Evolutionary conservation across 208 protist species (phyloP), one percentile per base, ranked within the genome.

Genomic region (Angomonas ambiguus): DNA sequence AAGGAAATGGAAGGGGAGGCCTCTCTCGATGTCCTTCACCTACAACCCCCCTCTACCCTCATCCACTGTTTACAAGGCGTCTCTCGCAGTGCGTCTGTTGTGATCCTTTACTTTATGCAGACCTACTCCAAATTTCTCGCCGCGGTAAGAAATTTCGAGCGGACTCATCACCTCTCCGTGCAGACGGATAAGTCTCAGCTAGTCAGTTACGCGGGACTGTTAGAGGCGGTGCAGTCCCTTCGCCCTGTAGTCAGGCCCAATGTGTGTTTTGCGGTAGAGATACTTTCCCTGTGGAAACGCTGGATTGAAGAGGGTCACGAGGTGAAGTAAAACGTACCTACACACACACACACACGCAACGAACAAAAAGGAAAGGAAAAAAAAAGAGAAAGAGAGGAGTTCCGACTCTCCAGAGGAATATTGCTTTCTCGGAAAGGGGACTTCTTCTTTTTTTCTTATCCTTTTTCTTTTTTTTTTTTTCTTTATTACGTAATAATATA

Each of bases 51-150:
- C 20, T 71, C 72, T 34, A 67, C 80, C 8, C 35, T 96, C n/a
- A 81, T 96, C 35, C 90, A 96, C 65, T 96, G 90, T 57, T 51
- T 83, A 35, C 75, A 84, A 32, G 90, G 90, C 16, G 77, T 83
- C 10, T 93, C 87, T 22, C 80, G 90, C 28, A 96, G 90, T 61
- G 74, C 83, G 8, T 85, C 74, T 45, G 72, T 92, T 13, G 80
- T 93, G 42, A 65, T 87, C 56, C 65, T 76, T 25, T 92, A 87
- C 78, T 76, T 82, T 65, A 79, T 75, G 73, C 67, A 45, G n/a
- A 34, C 38, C 16, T 59, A 51, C 28, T 24, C 18, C 30, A 27
- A 65, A 2, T 62, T 80, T 2, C 11, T 66, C 42, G 1, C 30
- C 13, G 20, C 45, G 42, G 27, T 66, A 5, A 41, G 30, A 3